Conservation (phyloP, 192 early-diverging fungal genomes). For the Podila horticola region DNA sequence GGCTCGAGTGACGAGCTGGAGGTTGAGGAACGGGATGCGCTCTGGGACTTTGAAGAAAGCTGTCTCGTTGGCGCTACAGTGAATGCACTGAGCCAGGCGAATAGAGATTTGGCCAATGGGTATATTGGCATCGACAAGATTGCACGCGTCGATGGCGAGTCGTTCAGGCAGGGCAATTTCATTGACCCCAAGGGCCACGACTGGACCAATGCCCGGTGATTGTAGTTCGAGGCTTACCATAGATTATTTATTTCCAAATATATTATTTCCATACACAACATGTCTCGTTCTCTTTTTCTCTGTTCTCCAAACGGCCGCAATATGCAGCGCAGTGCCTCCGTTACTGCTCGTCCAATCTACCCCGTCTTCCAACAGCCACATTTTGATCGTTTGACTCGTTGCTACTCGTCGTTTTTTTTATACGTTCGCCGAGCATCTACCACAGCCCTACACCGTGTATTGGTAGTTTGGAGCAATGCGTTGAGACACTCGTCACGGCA, state of each 20-base stretch:
- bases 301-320: background rate
- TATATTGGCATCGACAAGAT: slow-evolving; percentile 33
- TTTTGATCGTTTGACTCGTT: no score
- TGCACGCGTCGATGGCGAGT: slow-evolving; percentile 13
- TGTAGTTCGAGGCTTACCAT: background rate
- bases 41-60: slow-evolving; percentile 36
- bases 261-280: background rate
- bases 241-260: background rate
- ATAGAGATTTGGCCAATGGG: slow-evolving; percentile 28
- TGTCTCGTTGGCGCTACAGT: slow-evolving; percentile 26
- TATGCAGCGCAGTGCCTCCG: no score
- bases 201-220: slow-evolving; percentile 9
- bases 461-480: no score
- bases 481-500: no score
- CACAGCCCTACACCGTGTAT: no score
- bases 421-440: no score
- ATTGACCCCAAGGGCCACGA: slow-evolving; percentile 13
- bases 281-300: background rate
- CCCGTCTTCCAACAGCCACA: no score
- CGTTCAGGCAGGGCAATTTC: slow-evolving; percentile 1
- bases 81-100: slow-evolving; percentile 2
- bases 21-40: slow-evolving; percentile 24
- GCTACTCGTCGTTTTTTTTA: no score
- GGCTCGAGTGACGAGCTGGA: slow-evolving; percentile 8
- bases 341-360: no score